A percentile compares a stretch with the other conserved stretches of the same genome.
phyloP scores from a whole-genome alignment of 345 rosid genomes.

The Eucalyptus regnans region DNA sequence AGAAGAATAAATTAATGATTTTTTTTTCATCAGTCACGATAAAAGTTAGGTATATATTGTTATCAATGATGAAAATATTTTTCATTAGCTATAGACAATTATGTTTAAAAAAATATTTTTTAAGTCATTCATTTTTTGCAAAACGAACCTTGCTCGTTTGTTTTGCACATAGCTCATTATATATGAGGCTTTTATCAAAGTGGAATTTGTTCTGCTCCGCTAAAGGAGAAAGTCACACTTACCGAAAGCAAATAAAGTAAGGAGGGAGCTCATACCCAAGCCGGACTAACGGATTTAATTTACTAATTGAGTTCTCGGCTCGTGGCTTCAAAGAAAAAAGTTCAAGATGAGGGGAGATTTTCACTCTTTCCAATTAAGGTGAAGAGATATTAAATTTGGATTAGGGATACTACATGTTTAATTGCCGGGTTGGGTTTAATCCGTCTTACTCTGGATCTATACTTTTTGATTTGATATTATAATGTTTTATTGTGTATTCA shows the following conservation, averaged over 20 bases:
- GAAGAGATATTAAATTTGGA: neutral
- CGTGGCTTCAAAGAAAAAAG: neutral
- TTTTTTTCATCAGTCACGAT: neutral
- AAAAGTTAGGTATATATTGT: too few species aligned
- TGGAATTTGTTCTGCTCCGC: neutral
- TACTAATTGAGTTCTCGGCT: neutral
- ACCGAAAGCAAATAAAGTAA: neutral
- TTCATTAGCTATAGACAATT: too few species aligned
- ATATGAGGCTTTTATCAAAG: neutral
- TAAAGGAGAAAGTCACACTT: neutral
- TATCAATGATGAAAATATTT: too few species aligned
- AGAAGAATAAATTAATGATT: too few species aligned
- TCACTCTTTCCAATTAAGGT: neutral
- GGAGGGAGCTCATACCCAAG: neutral
- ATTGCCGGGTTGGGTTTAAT: neutral
- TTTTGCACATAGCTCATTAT: too few species aligned
- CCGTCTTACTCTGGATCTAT: neutral
- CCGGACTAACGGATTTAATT: neutral
- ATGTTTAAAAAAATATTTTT: too few species aligned
- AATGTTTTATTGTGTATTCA: neutral
- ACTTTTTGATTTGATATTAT: neutral
- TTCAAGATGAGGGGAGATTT: neutral
- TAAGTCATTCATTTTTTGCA: too few species aligned
- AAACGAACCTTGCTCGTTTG: accelerated
- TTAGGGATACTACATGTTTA: neutral